Conservation (phyloP, 345 rosid genomes). For the Eucalyptus polyanthemos region DNA sequence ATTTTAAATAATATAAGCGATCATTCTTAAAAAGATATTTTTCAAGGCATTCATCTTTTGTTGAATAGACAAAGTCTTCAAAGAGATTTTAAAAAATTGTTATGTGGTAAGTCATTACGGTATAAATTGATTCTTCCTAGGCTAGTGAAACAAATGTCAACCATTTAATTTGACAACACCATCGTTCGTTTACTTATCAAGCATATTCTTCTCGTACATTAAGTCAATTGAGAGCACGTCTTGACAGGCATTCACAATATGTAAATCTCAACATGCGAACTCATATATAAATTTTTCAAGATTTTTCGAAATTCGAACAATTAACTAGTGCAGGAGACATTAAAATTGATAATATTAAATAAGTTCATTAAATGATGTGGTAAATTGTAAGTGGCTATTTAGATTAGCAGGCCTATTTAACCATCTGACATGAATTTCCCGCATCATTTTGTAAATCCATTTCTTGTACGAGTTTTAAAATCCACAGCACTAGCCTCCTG, state of each 20-base stretch:
- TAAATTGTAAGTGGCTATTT: background rate
- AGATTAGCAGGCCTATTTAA: background rate
- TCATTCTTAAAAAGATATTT: accelerated
- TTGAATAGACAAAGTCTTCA: too few relatives aligned
- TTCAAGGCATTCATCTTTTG: background rate
- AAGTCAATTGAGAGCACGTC: background rate
- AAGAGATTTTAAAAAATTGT: too few relatives aligned
- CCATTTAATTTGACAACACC: background rate
- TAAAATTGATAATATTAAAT: too few relatives aligned
- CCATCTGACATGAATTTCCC: background rate
- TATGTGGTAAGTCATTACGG: background rate
- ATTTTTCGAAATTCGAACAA: too few relatives aligned
- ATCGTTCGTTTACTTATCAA: background rate
- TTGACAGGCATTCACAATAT: background rate
- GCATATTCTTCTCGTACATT: background rate
- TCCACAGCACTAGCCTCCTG: background rate
- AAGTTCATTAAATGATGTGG: background rate
- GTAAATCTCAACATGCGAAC: too few relatives aligned
- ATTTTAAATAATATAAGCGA: too few relatives aligned
- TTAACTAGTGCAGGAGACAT: too few relatives aligned
- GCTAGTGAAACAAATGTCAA: background rate
- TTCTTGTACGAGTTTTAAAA: background rate
- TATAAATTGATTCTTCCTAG: background rate
- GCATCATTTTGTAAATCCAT: background rate
- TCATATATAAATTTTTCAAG: too few relatives aligned